Base-by-base conservation (phyloP, 257 asterid genomes). In the Solanum sitiens region DNA sequence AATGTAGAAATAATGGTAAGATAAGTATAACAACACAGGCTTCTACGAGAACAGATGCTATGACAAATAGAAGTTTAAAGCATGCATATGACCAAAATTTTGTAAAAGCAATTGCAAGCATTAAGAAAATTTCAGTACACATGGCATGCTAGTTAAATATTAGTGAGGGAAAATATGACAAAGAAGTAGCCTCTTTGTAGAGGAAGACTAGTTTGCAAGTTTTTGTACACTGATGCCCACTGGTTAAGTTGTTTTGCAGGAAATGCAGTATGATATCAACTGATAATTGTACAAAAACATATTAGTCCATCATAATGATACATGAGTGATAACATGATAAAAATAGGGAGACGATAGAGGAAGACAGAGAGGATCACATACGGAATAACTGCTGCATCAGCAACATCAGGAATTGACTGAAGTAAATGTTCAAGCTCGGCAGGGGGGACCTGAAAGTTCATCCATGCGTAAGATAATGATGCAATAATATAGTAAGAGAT, bases 331-430 rank as follows among this genome's bases (percentile, higher is more conserved):
- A 6, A 20, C 30, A 16, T 21, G 70, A 82, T 21, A 23, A 30
- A 74, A 65, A 82, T 30, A 65, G 45, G 35, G 16, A 79, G 18
- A 16, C 10, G 5, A 4, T 30, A 15, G 63, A 70, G 25, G 86
- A 27, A 44, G 56, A 47, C 42, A n/a, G 13, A 70, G 20, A 15
- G 11, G 50, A 82, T 47, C 77, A 89, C 98, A 88, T 94, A 96
- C 99, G 98, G 99, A 86, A 96, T 91, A 65, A 96, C 98, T 37
- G 99, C 99, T 77, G 98, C 98, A 91, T 96, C 99, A 67, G 94
- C 94, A 77, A 97, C 88, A 56, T 94, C 95, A 44, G 98, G 98
- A 70, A 94, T 87, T 15, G 98, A 94, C 72, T 90, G 98, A 89
- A 97, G 99, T 82, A 97, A 61, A 65, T 96, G 98, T 88, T 96